These are phyloP conservation scores for Trifolium pratense DNA, from an alignment of 306 rosid genomes.

Conservation along the genomic window DNA sequence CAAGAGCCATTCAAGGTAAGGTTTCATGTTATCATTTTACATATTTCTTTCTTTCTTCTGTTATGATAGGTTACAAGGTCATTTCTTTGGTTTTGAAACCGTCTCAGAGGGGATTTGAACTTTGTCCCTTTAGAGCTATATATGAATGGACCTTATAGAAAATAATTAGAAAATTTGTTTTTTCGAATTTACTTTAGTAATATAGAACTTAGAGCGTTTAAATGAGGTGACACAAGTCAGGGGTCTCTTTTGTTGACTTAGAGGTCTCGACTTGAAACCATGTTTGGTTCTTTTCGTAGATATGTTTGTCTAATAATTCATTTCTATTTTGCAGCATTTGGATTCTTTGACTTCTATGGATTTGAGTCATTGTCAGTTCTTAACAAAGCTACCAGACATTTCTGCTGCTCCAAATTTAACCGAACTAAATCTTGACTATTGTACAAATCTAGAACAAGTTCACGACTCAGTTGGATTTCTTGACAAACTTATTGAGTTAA, in stretches of 20 bases:
- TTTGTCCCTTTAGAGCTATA: too few species aligned
- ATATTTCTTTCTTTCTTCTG: neutral
- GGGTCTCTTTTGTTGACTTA: too few species aligned
- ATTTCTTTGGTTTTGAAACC: too few species aligned
- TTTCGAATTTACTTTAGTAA: too few species aligned
- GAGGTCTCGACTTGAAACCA: too few species aligned
- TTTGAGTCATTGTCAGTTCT: slow-evolving; percentile 38
- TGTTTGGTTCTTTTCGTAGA: neutral
- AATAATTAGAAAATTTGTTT: too few species aligned
- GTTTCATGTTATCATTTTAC: neutral
- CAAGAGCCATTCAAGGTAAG: slow-evolving; percentile 45
- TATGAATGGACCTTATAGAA: too few species aligned
- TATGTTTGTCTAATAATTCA: slow-evolving; percentile 6
- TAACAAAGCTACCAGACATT: slow-evolving; percentile 45
- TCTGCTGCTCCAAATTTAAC: slow-evolving; percentile 46
- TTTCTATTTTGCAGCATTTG: slow-evolving; percentile 38
- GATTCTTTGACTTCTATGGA: slow-evolving; percentile 44
- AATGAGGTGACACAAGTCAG: too few species aligned
- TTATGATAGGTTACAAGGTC: too few species aligned
- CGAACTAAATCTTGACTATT: slow-evolving; percentile 40
- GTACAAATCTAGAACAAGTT: slow-evolving; percentile 29
- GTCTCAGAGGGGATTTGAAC: too few species aligned
- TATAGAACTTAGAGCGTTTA: too few species aligned
- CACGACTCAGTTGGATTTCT: slow-evolving; percentile 25
- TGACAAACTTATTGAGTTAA: slow-evolving; percentile 22